Conservation (phyloP, 2,329 filamentous ascomycete genomes). For the Bipolaris cookei region DNA sequence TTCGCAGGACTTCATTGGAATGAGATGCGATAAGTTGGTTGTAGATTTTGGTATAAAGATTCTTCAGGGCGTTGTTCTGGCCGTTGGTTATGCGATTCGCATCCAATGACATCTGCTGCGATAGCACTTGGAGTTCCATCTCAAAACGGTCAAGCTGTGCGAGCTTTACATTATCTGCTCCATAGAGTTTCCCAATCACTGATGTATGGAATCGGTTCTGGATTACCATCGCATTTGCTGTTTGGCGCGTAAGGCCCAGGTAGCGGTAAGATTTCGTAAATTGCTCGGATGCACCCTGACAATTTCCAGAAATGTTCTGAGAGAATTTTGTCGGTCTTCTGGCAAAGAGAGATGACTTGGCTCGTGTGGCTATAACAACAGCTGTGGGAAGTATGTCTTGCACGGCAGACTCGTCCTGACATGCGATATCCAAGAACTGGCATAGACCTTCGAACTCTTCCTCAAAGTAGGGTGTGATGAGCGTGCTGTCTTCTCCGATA, state of each 20-base stretch:
- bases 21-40: conserved; percentile 34
- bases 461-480: conserved; percentile 44
- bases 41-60: conserved; percentile 33
- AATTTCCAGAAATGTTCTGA: conserved; percentile 11
- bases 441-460: conserved; percentile 48
- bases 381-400: conserved; percentile 17
- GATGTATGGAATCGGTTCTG: conserved; percentile 39
- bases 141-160: conserved; percentile 51
- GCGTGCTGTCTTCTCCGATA: conserved; percentile 35
- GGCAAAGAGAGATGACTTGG: conserved; percentile 44
- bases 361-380: conserved; percentile 26
- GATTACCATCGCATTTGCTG: conserved; percentile 33
- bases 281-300: conserved; percentile 20
- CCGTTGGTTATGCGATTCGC: conserved; percentile 43
- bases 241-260: conserved; percentile 31
- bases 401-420: conserved; percentile 15
- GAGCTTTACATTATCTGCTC: conserved; percentile 48
- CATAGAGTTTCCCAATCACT: conserved; percentile 36
- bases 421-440: conserved; percentile 44
- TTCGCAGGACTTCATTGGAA: conserved; percentile 18
- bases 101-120: conserved; percentile 45
- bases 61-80: conserved; percentile 36
- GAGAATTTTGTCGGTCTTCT: conserved; percentile 43
- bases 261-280: conserved; percentile 36
- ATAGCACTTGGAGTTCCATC: conserved; percentile 48